Evolutionary conservation across 2,329 filamentous ascomycete species (phyloP).

Genomic region (Penicillium freii): DNA sequence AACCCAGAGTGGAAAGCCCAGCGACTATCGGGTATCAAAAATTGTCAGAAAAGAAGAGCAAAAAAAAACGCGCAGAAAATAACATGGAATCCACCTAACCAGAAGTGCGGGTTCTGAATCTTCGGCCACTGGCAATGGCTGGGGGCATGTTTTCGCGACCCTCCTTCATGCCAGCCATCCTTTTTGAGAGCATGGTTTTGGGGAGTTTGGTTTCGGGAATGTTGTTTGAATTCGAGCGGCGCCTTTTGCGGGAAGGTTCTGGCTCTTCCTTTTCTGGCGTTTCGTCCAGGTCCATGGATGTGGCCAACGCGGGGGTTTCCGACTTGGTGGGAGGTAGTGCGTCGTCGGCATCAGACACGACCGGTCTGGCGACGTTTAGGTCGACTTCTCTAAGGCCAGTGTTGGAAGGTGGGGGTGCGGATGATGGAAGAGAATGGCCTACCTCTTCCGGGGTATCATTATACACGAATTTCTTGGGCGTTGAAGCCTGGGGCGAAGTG

Average conservation of each 20-base stretch:
- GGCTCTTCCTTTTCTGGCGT: conserved; percentile 24
- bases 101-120: conserved; percentile 33
- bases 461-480: conserved; percentile 54
- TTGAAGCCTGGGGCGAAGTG: conserved; percentile 37
- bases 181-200: conserved; percentile 41
- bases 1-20: conserved; percentile 17
- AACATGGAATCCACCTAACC: conserved; percentile 15
- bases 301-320: conserved; percentile 8
- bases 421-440: conserved; percentile 32
- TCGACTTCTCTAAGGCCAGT: conserved; percentile 53
- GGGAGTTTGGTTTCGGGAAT: conserved; percentile 43
- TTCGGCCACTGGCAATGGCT: conserved; percentile 27
- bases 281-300: conserved; percentile 12
- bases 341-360: conserved; percentile 22
- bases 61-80: conserved; percentile 1
- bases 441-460: conserved; percentile 48
- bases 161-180: conserved; percentile 41
- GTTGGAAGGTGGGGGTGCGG: conserved; percentile 36
- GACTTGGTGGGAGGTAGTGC: conserved; percentile 9
- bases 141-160: conserved; percentile 47
- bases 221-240: conserved; percentile 28
- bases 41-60: conserved; percentile 8
- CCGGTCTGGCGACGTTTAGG: conserved; percentile 45
- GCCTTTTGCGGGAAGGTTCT: conserved; percentile 30
- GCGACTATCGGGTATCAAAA: conserved; percentile 27